Conservation (phyloP, 345 rosid genomes). For the Linum trigynum region DNA sequence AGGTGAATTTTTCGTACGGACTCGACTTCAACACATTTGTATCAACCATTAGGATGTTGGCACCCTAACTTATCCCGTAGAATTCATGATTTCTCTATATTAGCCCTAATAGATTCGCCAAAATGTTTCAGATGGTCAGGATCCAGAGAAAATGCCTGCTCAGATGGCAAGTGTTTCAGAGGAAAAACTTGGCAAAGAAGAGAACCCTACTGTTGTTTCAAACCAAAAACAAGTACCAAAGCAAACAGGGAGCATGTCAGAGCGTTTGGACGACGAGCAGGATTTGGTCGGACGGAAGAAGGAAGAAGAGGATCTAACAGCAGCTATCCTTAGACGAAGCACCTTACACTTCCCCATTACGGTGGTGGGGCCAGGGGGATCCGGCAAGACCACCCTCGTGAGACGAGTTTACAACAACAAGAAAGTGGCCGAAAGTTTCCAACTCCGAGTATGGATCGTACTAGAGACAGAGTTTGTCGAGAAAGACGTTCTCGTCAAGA, state of each 20-base stretch:
- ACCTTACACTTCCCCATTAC: conserved; percentile 5
- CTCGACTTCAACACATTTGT: too few relatives aligned
- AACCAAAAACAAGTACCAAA: not conserved
- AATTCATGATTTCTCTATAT: too few relatives aligned
- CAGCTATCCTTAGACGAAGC: not conserved
- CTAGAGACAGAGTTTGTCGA: conserved; percentile 10
- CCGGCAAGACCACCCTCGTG: conserved; percentile 29
- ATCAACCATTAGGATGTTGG: too few relatives aligned
- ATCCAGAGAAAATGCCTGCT: too few relatives aligned
- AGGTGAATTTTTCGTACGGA: too few relatives aligned
- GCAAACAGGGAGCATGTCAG: not conserved
- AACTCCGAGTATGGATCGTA: conserved; percentile 20
- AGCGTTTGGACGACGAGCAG: conserved; percentile 4
- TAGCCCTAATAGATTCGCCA: too few relatives aligned
- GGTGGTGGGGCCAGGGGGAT: conserved; percentile 26
- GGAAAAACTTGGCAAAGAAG: too few relatives aligned
- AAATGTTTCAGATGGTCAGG: too few relatives aligned
- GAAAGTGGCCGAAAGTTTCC: conserved; percentile 11
- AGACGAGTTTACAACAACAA: conserved; percentile 11
- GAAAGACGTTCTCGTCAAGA: conserved; percentile 7
- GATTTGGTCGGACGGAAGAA: conserved; percentile 7
- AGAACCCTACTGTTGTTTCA: not conserved
- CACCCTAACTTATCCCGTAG: too few relatives aligned
- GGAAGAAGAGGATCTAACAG: conserved; percentile 6
- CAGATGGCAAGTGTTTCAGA: too few relatives aligned